phyloP scores from a whole-genome alignment of 2,329 filamentous ascomycete genomes.

The Calonectria pauciramosa region DNA sequence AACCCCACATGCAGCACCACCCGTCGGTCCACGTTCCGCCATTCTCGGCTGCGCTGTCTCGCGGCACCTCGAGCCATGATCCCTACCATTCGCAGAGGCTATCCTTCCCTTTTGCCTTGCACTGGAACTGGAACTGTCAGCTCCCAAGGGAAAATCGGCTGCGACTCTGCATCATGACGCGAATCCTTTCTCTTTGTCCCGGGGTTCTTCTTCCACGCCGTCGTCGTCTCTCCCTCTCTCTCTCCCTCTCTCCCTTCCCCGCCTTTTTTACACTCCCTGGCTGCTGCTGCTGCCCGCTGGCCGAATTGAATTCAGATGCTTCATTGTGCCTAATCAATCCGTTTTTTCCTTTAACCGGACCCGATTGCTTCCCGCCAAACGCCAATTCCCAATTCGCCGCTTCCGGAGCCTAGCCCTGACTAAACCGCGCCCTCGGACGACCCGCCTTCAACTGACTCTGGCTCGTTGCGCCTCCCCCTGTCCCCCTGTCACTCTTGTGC shows the following conservation, averaged over 20 bases:
- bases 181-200: not conserved
- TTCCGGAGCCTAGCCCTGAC: slow-evolving; percentile 12
- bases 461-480: slow-evolving; percentile 35
- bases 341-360: slow-evolving; percentile 2
- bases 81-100: not conserved
- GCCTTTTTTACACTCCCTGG: not conserved
- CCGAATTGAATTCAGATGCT: not conserved
- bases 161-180: not conserved
- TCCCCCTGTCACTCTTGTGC: slow-evolving; percentile 19
- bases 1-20: not conserved
- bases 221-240: not conserved
- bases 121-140: not conserved
- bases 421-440: slow-evolving; percentile 1
- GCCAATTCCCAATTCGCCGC: not conserved
- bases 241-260: not conserved
- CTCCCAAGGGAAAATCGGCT: not conserved
- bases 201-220: not conserved
- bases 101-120: not conserved
- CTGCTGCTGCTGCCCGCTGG: not conserved
- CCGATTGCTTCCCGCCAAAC: not conserved
- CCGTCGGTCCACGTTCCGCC: slow-evolving; percentile 3
- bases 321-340: not conserved
- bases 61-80: not conserved
- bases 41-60: not conserved
- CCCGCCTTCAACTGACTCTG: slow-evolving; percentile 6